Evolutionary conservation across 2,329 filamentous ascomycete genomes (phyloP), one percentile per base, ranked within the genome.

Genomic region (Fusarium virguliforme): DNA sequence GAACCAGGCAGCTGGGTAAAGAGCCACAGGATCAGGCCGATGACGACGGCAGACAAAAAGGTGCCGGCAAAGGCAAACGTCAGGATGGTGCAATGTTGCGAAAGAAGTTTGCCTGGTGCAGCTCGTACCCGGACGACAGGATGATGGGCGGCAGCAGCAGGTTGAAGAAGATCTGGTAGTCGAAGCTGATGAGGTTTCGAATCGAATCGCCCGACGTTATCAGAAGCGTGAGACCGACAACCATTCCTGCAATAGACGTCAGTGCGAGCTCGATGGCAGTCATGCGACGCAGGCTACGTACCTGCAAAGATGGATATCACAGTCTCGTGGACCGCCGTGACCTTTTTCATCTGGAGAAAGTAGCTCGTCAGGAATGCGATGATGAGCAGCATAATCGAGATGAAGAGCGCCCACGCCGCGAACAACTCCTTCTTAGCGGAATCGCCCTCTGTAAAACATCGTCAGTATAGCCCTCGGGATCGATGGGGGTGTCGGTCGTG

Each of bases 121-220:
- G 83, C 82, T 99, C 96, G 83, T 98, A 99, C 60, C 96, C 96
- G 15, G 95, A 98, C 15, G 95, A 95, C 30, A 99, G 88, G 79
- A 99, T 99, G 79, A 99, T 99, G 62, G 96, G 96, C 38, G 96
- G 96, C n/a, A 99, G 92, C 12, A 99, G 89, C 50, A 99, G 89
- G 82, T 99, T 99, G 87, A 99, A 99, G 87, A 99, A 99, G 86
- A 98, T 97, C 79, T 98, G 95, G 81, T 98, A 98, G 84, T 98
- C 93, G 86, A 99, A 99, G 82, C 92, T 97, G 78, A 99, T 94
- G 71, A 94, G 91, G 79, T 93, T 93, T 80, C 95, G 92, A 76
- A 99, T 94, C 70, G 92, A 94, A 69, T 94, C 91, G 72, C 92
- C 91, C 58, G 92, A 91, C 46, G 90, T 93, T 70, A 98, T 85